phyloP scores from a whole-genome alignment of 2,329 filamentous ascomycete genomes.

The Colletotrichum sp. region DNA sequence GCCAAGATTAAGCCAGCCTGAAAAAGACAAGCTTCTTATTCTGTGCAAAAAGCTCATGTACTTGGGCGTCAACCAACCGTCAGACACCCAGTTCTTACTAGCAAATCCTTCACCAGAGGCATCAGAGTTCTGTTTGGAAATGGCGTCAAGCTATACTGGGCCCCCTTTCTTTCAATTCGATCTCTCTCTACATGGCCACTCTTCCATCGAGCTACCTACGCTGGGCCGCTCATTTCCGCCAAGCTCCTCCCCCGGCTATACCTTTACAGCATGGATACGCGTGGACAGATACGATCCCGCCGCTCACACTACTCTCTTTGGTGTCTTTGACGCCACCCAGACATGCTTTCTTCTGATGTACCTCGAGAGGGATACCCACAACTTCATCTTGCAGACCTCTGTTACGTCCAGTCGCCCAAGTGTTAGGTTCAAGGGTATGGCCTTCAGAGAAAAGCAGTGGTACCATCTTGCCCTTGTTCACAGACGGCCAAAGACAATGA shows the following conservation, averaged over 20 bases:
- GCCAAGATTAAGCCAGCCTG: slow-evolving; percentile 56
- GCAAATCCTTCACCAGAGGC: slow-evolving; percentile 56
- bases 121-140: slow-evolving; percentile 74
- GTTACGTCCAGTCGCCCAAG: slow-evolving; percentile 86
- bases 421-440: slow-evolving; percentile 86
- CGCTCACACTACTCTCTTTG: slow-evolving; percentile 93
- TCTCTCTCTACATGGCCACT: slow-evolving; percentile 84
- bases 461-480: slow-evolving; percentile 95
- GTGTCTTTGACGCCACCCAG: slow-evolving; percentile 89
- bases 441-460: slow-evolving; percentile 81
- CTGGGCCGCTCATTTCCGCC: slow-evolving; percentile 87
- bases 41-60: slow-evolving; percentile 74
- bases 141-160: slow-evolving; percentile 75
- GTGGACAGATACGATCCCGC: slow-evolving; percentile 85
- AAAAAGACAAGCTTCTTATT: slow-evolving; percentile 65
- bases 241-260: slow-evolving; percentile 80
- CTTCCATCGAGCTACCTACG: slow-evolving; percentile 88
- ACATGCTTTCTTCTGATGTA: slow-evolving; percentile 95
- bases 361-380: slow-evolving; percentile 89
- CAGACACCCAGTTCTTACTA: slow-evolving; percentile 80
- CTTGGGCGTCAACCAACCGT: slow-evolving; percentile 79
- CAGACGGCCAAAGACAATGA: slow-evolving; percentile 75
- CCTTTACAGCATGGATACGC: slow-evolving; percentile 86
- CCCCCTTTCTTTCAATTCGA: slow-evolving; percentile 95
- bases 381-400: slow-evolving; percentile 96